phyloP scores from a whole-genome alignment of 768 basidiomycete species.

The Rubroboletus satanas region DNA sequence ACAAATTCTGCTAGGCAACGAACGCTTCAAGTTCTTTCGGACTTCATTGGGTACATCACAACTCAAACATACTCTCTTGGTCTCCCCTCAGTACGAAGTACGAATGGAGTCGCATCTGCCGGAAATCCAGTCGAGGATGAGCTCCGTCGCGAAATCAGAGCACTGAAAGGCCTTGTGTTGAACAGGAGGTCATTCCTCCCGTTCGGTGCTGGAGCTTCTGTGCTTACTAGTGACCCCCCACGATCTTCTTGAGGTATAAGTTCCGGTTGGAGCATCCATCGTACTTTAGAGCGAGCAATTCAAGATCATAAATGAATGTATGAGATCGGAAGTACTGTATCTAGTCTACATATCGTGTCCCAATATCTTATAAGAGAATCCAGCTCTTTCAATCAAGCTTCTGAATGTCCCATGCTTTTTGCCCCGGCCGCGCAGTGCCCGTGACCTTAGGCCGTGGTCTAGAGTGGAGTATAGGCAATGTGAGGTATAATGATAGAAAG shows the following conservation, averaged over 20 bases:
- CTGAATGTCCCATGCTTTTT: neutral
- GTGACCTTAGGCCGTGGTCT: neutral
- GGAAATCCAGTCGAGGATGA: conserved; percentile 50
- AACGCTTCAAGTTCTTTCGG: conserved; percentile 61
- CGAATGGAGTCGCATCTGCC: conserved; percentile 14
- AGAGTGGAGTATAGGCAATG: neutral
- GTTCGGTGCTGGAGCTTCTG: neutral
- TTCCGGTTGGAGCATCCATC: neutral
- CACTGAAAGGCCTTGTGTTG: conserved; percentile 73
- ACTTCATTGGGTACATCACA: conserved; percentile 77
- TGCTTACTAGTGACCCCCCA: conserved; percentile 3
- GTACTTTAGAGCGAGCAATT: neutral
- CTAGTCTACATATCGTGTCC: neutral
- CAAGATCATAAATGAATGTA: neutral
- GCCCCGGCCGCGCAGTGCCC: too few relatives aligned
- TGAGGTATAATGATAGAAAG: neutral
- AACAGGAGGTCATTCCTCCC: conserved; percentile 51
- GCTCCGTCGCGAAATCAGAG: conserved; percentile 66
- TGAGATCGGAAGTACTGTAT: neutral
- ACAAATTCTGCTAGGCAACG: conserved; percentile 46
- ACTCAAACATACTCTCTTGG: conserved; percentile 57
- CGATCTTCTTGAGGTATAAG: neutral
- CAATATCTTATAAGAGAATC: neutral
- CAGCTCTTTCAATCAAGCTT: neutral
- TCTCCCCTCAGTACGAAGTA: conserved; percentile 14